Base-by-base conservation (phyloP, 192 early-diverging fungal genomes). In the Coemansia asiatica region DNA sequence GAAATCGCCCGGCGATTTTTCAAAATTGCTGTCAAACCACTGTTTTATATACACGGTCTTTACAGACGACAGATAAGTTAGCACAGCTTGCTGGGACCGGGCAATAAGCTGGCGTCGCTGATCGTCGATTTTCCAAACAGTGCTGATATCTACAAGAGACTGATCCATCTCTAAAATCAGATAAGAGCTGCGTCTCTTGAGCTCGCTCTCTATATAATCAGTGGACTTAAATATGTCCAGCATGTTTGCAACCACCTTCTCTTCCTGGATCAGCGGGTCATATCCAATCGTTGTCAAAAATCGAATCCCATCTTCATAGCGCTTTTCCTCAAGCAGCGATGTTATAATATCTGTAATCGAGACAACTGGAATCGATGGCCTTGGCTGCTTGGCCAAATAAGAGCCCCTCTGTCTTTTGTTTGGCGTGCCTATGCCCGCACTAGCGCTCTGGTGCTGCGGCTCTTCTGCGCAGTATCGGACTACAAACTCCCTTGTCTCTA, bases 401-500 rank as follows among this genome's bases (percentile, higher is more conserved):
- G 15, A 15, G 36, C 3, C 40, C n/a, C 26, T 48, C 63, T 48
- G 63, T 4, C 55, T 38, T 29, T 46, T 31, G 56, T 25, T 64
- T 40, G 49, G 23, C 5, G 23, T 57, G 33, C 13, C 27, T 29
- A 38, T 23, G 1, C 28, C 23, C 12, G 56, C 9, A 53, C 10
- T 13, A 13, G 40, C 15, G 8, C 15, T 13, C 10, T 12, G 0
- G 13, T 55, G 10, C 46, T 49, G 61, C n/a, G 36, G 21, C 15
- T 55, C 44, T 1, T 55, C 44, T 1, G 67, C 27, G 1, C 61
- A 4, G 27, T 72, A 40, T 16, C 19, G 59, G 16, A 72, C 44
- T 0, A 64, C 70, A 46, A 72, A 81, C 53, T 81, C 79, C 26
- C 79, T 73, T 7, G 69, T 26, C 29, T 81, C 79, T 6, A 75